phyloP scores from a whole-genome alignment of 2,329 filamentous ascomycete genomes.

The Paecilomyces niveus region DNA sequence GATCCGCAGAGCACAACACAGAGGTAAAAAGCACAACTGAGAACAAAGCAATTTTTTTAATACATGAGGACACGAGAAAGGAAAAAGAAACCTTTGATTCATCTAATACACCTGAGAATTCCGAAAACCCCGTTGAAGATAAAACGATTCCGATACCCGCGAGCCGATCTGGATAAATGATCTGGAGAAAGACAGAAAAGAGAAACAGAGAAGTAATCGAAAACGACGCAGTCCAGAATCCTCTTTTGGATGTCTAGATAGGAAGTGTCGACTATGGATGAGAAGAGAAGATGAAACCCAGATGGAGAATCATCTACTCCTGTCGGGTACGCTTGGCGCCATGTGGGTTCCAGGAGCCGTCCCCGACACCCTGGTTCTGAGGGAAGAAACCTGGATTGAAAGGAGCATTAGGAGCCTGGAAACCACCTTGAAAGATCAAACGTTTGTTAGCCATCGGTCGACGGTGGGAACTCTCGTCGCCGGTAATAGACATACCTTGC shows the following conservation, averaged over 20 bases:
- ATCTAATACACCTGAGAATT: slow-evolving; percentile 20
- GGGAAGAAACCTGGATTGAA: slow-evolving; percentile 71
- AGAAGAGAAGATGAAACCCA: slow-evolving; percentile 1
- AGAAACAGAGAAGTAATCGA: slow-evolving; percentile 9
- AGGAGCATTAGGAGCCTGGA: slow-evolving; percentile 61
- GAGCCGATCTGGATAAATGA: not conserved
- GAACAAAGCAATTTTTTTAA: not conserved
- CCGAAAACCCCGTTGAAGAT: slow-evolving; percentile 6
- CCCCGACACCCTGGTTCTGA: slow-evolving; percentile 40
- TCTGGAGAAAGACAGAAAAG: not conserved
- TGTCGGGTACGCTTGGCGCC: slow-evolving; percentile 72
- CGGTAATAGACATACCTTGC: slow-evolving; percentile 35
- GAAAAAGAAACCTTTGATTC: slow-evolving; percentile 11
- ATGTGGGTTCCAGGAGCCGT: slow-evolving; percentile 72
- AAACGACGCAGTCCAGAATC: slow-evolving; percentile 5
- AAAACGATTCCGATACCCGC: not conserved
- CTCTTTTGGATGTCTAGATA: not conserved
- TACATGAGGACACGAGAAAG: not conserved
- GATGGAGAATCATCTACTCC: slow-evolving; percentile 42
- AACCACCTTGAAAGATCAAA: slow-evolving; percentile 44
- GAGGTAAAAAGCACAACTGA: not conserved
- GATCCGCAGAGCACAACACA: not conserved
- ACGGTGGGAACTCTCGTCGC: slow-evolving; percentile 14
- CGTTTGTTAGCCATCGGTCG: slow-evolving; percentile 14
- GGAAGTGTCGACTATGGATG: slow-evolving; percentile 1